Base-by-base conservation (phyloP, 2,329 filamentous ascomycete genomes). In the Pestalotiopsis sp. region DNA sequence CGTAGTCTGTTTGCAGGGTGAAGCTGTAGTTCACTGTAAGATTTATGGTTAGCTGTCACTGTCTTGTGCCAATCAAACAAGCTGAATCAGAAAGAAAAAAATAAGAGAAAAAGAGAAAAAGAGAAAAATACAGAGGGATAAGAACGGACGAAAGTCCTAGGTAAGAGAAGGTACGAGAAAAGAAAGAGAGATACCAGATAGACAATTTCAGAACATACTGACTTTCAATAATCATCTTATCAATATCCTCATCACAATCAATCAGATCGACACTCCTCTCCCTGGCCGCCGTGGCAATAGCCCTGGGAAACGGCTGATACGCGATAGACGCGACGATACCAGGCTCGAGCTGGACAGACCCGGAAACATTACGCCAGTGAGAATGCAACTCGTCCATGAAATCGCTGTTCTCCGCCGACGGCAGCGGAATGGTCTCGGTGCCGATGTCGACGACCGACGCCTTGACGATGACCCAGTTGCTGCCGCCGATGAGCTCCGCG, bases 401-500 rank as follows among this genome's bases (percentile, higher is more conserved):
- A 11, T 69, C 70, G 13, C 71, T 69, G 64, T 75, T 69, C 2
- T 70, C 71, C 3, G 69, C 74, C 0, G 75, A 73, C 0, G 80
- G 79, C 45, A 81, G 70, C 0, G 79, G 77, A 9, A 81, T 74
- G 1, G 79, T 81, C 73, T 81, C 80, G 9, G 79, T 81, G 23
- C 76, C 77, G 45, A 81, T 79, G 57, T 74, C 73, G 23, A 79
- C 78, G 17, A 78, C 75, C 25, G 77, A 77, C 1, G 74, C 76
- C 31, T 76, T 72, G n/a, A 79, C 72, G 9, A 80, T 72, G 17
- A 79, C 76, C 72, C 76, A 78, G 68, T 88, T 83, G 72, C 85
- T 86, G 25, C 74, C 74, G 7, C 74, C 77, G 73, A 86, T 82
- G 7, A 88, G 76, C 45, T 83, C 80, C 41, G 81, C 79, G 71